phyloP scores from a whole-genome alignment of 495 filamentous ascomycete genomes.

The Thozetella sp. region DNA sequence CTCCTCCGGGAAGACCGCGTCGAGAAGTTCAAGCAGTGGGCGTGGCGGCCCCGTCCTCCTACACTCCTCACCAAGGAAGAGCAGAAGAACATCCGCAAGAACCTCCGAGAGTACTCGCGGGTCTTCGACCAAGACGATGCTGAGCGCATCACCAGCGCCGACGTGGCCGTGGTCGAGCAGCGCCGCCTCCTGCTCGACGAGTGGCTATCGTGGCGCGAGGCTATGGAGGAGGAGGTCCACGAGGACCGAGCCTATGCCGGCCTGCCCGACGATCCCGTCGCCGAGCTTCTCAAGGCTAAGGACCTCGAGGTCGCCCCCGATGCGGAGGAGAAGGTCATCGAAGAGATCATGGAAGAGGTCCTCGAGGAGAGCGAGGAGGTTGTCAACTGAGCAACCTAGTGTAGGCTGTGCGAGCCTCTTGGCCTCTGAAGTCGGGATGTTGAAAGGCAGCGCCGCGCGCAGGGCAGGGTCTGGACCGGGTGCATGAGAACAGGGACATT shows the following conservation, averaged over 20 bases:
- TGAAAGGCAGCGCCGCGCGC: background rate
- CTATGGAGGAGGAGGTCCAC: conserved; percentile 69
- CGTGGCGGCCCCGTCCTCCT: conserved; percentile 89
- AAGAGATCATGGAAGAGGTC: conserved; percentile 92
- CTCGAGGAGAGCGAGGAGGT: conserved; percentile 90
- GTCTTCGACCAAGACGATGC: conserved; percentile 94
- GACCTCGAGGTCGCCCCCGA: conserved; percentile 46
- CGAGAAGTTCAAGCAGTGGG: conserved; percentile 96
- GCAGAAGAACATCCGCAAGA: conserved; percentile 97
- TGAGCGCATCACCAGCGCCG: conserved; percentile 87
- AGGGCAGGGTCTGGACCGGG: background rate
- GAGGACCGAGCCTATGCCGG: conserved; percentile 72
- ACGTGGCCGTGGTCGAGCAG: conserved; percentile 88
- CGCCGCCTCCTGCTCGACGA: conserved; percentile 83
- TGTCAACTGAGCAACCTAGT: conserved; percentile 22
- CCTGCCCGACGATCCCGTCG: conserved; percentile 63
- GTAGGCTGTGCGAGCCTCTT: background rate
- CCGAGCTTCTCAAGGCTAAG: conserved; percentile 54
- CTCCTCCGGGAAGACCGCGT: conserved; percentile 89
- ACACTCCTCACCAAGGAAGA: conserved; percentile 91
- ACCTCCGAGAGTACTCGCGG: conserved; percentile 93
- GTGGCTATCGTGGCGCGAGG: conserved; percentile 84
- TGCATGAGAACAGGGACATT: background rate
- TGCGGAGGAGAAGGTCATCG: conserved; percentile 72
- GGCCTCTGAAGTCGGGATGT: background rate